phyloP scores from a whole-genome alignment of 768 basidiomycete species.

The Rhodosporidiobolus sp. region DNA sequence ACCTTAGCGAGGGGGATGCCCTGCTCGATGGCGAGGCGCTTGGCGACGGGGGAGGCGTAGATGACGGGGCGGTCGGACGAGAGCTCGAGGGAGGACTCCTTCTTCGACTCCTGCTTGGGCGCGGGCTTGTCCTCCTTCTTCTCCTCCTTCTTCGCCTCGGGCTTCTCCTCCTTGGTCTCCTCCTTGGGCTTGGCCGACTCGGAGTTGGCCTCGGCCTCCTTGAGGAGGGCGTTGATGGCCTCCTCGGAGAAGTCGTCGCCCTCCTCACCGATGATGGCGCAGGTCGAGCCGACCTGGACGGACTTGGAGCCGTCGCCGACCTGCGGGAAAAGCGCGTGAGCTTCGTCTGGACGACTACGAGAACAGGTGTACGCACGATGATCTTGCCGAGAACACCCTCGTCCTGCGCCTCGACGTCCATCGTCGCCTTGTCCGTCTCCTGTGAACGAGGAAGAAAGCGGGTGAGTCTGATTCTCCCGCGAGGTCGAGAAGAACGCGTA shows the following conservation, averaged over 20 bases:
- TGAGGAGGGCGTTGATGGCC: slow-evolving; percentile 54
- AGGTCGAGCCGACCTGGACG: slow-evolving; percentile 77
- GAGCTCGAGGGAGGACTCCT: slow-evolving; percentile 44
- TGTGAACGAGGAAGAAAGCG: slow-evolving; percentile 45
- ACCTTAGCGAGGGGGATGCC: slow-evolving; percentile 85
- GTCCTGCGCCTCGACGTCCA: slow-evolving; percentile 98
- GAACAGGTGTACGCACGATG: slow-evolving; percentile 61
- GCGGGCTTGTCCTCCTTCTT: slow-evolving; percentile 40
- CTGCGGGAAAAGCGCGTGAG: slow-evolving; percentile 51
- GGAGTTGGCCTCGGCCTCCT: slow-evolving; percentile 39
- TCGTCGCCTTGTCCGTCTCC: slow-evolving; percentile 99
- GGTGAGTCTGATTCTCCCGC: neutral
- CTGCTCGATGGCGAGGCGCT: slow-evolving; percentile 91
- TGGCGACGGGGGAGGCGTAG: slow-evolving; percentile 92
- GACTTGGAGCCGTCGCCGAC: slow-evolving; percentile 78
- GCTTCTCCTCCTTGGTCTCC: slow-evolving; percentile 32
- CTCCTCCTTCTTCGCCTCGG: slow-evolving; percentile 22
- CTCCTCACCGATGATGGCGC: slow-evolving; percentile 89
- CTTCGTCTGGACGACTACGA: neutral
- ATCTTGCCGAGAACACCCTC: slow-evolving; percentile 97
- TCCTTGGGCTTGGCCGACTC: slow-evolving; percentile 26
- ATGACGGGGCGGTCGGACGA: slow-evolving; percentile 64
- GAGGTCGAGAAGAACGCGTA: slow-evolving; percentile 49
- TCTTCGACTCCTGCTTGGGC: slow-evolving; percentile 47
- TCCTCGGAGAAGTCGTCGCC: slow-evolving; percentile 89